Conservation (phyloP, 2,329 filamentous ascomycete species). For the Myriosclerotinia scirpicola region DNA sequence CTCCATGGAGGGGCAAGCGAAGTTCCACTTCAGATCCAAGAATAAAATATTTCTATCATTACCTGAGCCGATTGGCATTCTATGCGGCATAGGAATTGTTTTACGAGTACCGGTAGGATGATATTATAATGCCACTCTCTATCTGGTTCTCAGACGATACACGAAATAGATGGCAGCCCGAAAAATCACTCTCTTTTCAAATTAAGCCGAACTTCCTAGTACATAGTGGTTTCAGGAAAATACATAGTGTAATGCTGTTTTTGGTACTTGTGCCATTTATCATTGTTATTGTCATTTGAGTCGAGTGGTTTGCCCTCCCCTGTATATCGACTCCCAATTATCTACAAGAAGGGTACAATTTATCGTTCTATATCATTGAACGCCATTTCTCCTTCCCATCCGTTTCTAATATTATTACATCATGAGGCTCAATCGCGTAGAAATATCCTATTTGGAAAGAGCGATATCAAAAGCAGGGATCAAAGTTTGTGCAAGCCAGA, state of each 20-base stretch:
- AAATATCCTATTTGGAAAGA: constrained; percentile 35
- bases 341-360: constrained; percentile 29
- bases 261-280: not conserved
- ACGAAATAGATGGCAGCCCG: too few relatives aligned
- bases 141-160: too few relatives aligned
- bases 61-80: too few relatives aligned
- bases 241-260: not conserved
- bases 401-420: constrained; percentile 26
- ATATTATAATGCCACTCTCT: too few relatives aligned
- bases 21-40: too few relatives aligned
- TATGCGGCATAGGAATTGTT: too few relatives aligned
- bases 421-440: constrained; percentile 2
- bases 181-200: too few relatives aligned
- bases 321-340: constrained; percentile 19
- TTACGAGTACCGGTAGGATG: too few relatives aligned
- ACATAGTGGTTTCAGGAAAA: not conserved
- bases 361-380: constrained; percentile 27
- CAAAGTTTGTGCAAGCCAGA: constrained; percentile 98
- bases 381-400: constrained; percentile 20
- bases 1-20: not conserved
- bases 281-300: constrained; percentile 26
- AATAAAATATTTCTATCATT: too few relatives aligned
- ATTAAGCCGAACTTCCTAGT: not conserved
- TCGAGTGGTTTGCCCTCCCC: constrained; percentile 26
- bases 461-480: constrained; percentile 83